Percentiles rank a stretch among this genome's conserved stretches.
Conservation (phyloP, 1,284 basidiomycete genomes). For the Rhodotorula sp. region DNA sequence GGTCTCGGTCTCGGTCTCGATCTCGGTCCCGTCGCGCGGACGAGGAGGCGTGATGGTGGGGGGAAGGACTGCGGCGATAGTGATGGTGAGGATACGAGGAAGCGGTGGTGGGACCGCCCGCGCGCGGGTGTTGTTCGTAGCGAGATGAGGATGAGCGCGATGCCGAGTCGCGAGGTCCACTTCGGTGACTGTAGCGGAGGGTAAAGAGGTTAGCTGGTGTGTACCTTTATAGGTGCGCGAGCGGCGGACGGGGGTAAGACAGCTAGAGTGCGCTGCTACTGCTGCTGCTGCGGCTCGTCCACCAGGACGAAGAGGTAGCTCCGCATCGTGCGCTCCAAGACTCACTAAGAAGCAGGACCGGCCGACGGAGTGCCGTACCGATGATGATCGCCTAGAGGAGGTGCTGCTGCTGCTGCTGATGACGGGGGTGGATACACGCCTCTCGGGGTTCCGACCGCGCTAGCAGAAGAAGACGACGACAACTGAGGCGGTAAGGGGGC, state of each 20-base stretch:
- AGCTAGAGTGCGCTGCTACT: no score
- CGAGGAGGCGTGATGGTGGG: not conserved
- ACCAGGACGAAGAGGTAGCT: no score
- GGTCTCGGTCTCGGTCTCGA: no score
- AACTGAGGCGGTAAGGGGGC: not conserved
- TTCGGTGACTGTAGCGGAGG: no score
- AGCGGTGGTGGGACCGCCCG: slow-evolving; percentile 1
- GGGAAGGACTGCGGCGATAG: not conserved
- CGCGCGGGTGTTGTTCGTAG: not conserved
- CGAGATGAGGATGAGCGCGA: not conserved
- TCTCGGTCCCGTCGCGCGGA: no score
- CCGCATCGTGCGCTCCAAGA: not conserved
- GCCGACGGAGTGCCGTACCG: not conserved
- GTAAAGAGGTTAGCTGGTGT: no score
- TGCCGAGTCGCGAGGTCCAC: no score
- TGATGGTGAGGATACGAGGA: not conserved
- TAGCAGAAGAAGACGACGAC: not conserved
- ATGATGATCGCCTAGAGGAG: not conserved
- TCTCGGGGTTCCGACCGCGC: not conserved
- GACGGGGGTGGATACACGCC: not conserved
- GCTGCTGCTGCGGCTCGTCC: no score
- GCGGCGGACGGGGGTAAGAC: no score
- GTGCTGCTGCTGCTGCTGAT: no score
- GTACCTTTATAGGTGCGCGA: no score
- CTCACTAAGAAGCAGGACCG: not conserved